These are phyloP conservation scores for Camillea tinctor DNA, from an alignment of 2,329 filamentous ascomycete genomes.

Conservation along the genomic window DNA sequence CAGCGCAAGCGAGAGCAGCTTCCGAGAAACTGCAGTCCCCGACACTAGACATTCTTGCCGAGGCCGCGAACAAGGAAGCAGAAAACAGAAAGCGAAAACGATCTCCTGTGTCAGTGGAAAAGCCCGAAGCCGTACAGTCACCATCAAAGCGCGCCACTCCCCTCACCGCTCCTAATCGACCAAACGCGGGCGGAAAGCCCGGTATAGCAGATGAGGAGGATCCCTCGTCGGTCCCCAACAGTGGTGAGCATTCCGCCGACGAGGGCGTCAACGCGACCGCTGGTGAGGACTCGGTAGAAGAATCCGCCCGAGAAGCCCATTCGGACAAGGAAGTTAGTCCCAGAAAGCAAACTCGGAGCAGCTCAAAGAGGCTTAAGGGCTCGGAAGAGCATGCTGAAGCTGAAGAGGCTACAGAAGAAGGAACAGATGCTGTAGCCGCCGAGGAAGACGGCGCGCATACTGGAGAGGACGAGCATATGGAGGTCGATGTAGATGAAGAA, in stretches of 20 bases:
- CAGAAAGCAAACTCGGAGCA: conserved; percentile 34
- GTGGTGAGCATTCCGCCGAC: conserved; percentile 33
- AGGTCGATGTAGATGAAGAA: conserved; percentile 59
- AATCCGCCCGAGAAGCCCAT: conserved; percentile 21
- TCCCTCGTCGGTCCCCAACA: conserved; percentile 28
- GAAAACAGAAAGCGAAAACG: conserved; percentile 37
- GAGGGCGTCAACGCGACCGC: conserved; percentile 23
- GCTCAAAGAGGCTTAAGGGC: conserved; percentile 35
- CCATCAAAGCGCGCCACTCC: conserved; percentile 27
- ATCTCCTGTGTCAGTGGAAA: conserved; percentile 27
- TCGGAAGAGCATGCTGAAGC: conserved; percentile 20
- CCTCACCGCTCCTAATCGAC: conserved; percentile 22
- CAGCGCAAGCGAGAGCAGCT: conserved; percentile 22
- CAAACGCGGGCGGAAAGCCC: conserved; percentile 33
- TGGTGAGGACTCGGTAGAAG: conserved; percentile 23
- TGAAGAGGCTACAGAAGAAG: conserved; percentile 28
- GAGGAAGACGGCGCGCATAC: conserved; percentile 45
- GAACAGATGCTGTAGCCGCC: conserved; percentile 31
- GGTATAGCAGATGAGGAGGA: conserved; percentile 36
- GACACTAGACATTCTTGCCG: conserved; percentile 31
- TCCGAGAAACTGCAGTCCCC: conserved; percentile 28
- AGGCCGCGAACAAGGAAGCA: conserved; percentile 31
- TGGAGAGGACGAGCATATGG: conserved; percentile 54
- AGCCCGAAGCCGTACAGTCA: conserved; percentile 20
- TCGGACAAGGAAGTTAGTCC: conserved; percentile 22